Conservation (phyloP, 1,139 yeast genomes). For the Hanseniaspora sp. region DNA sequence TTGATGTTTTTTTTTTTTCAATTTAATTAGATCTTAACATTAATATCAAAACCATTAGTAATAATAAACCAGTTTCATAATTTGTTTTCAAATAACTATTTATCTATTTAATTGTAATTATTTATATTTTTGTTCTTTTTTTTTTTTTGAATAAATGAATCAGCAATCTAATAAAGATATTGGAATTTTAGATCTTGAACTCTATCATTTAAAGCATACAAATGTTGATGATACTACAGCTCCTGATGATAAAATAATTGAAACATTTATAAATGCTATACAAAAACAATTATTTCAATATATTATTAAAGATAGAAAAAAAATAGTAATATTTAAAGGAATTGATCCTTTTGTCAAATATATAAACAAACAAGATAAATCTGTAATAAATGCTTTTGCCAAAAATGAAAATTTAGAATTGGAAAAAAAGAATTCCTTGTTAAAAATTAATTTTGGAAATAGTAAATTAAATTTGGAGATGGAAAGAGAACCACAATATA, state of each 20-base stretch:
- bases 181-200: conserved; percentile 12
- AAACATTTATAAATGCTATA: conserved; percentile 4
- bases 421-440: neutral
- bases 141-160: neutral
- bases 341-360: conserved; percentile 8
- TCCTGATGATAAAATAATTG: neutral
- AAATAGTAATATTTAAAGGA: conserved; percentile 9
- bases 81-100: neutral
- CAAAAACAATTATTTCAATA: conserved; percentile 8
- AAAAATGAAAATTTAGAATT: neutral
- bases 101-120: no score
- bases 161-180: neutral
- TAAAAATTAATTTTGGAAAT: conserved; percentile 2
- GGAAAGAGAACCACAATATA: neutral
- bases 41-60: no score
- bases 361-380: conserved; percentile 1
- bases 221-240: neutral
- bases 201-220: conserved; percentile 7
- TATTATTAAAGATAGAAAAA: conserved; percentile 1
- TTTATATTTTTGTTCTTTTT: no score
- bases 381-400: neutral
- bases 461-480: neutral
- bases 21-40: neutral
- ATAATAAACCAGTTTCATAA: neutral
- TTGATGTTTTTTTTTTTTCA: neutral